Base-by-base conservation (phyloP, 2,329 filamentous ascomycete genomes). In the Colletotrichum paranaense region DNA sequence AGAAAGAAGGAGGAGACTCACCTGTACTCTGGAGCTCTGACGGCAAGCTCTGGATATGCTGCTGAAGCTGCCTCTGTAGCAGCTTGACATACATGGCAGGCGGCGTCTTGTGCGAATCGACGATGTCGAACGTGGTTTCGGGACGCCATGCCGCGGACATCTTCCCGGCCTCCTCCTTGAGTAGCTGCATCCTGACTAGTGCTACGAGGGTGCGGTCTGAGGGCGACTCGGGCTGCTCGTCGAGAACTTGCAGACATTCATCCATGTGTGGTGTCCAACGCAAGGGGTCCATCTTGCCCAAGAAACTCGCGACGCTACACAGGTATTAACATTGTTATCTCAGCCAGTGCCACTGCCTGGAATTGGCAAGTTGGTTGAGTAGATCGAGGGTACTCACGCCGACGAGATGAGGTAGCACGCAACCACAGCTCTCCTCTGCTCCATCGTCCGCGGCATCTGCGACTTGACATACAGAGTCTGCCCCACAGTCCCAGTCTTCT, bases 241-340 rank as follows among this genome's bases (percentile, higher is more conserved):
- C 76, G 3, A 91, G 79, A 4, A 84, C 75, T 4, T 81, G 76
- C 1, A 90, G 80, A 56, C 85, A 88, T 52, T 90, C 88, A n/a
- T 90, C 88, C 80, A 91, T 84, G 57, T 89, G 85, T 1, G 85
- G 76, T 1, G 85, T 89, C 89, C 89, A 91, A 4, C 81, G 82
- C 68, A 91, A 79, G 5, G 83, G 76, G 59, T 88, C 85, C 60
- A 84, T 79, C 30, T 82, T 82, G 38, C 81, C 81, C 16, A 86
- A 53, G 52, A 74, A 76, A 24, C 30, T 53, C 16, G 42, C 19
- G 42, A 66, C 16, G 12, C 46, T 58, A 26, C 4, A 35, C 9
- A 5, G 32, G 8, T 35, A 4, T 35, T 35, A 35, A 8, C 32
- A 1, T 35, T 35, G 32, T 35, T 35, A 5, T 35, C 32, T 35